Evolutionary conservation across 1,284 basidiomycete species (phyloP), one percentile per base, ranked within the genome.

Genomic region (Fistulinella cinereoalba): DNA sequence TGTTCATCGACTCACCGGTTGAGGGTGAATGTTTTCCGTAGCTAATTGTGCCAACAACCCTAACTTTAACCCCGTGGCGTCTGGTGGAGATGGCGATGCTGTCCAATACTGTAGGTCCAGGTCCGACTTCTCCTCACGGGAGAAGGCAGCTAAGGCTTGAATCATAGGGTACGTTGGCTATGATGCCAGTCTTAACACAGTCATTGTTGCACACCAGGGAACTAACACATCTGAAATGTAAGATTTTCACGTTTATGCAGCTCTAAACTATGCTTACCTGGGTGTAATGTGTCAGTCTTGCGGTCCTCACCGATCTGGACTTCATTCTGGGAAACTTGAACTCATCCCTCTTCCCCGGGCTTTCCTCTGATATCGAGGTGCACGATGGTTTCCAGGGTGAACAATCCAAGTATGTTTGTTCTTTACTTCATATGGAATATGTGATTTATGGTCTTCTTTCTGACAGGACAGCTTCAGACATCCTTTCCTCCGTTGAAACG

Each of bases 311-410:
- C 0, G 82, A 88, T 56, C 61, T 54, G 0, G 65, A 80, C 38
- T 54, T 80, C 49, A 40, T 66, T 39, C 56, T 74, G 29, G 54
- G 50, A 1, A 52, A 37, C 0, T 63, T 77, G 3, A 69, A 78
- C 53, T 41, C 74, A 0, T 62, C 65, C 0, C 66, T 84, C 11
- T 88, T 88, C 69, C 83, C 83, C 7, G 79, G 79, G 0, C 43
- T 84, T 29, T 60, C 70, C 31, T 64, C 70, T 0, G 56, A 60
- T 9, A 70, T 85, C 22, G 39, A 72, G 51, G 80, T 77, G 0
- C 83, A 88, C 59, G 57, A 58, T 11, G 83, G 84, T 15, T 88
- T 86, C 62, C 67, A 58, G 1, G 59, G 71, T 12, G 71, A 71
- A 12, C 83, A 86, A 25, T 70, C 77, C 3, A 61, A 66, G 82